Percentiles rank a stretch among this genome's conserved stretches.
Conservation (phyloP, 2,329 filamentous ascomycete genomes). For the Cryphonectria nitschkei region DNA sequence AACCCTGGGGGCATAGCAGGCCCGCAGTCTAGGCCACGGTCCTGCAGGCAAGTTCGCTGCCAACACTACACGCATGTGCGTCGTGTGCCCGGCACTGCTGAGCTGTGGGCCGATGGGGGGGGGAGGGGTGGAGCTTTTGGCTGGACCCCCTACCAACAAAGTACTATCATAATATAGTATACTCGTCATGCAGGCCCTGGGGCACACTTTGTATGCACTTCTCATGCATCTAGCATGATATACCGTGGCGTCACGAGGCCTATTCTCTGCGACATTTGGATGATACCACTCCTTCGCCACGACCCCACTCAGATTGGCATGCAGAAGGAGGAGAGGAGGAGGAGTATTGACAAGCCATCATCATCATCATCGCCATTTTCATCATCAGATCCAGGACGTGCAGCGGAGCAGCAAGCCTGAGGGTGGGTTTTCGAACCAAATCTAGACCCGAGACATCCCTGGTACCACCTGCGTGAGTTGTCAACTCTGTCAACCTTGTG, state of each 20-base stretch:
- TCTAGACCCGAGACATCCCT: neutral
- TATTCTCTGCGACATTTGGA: neutral
- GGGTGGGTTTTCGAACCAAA: neutral
- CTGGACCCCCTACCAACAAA: neutral
- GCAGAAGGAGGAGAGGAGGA: neutral
- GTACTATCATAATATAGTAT: neutral
- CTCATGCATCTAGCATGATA: neutral
- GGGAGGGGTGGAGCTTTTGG: neutral
- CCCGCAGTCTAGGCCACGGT: neutral
- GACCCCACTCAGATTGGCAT: neutral
- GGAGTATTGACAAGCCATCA: neutral
- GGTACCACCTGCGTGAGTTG: constrained; percentile 6
- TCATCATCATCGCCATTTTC: neutral
- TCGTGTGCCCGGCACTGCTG: neutral
- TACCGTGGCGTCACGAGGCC: neutral
- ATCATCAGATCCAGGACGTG: neutral
- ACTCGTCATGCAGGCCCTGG: neutral
- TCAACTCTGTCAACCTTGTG: neutral
- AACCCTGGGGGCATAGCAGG: neutral
- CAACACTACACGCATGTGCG: neutral
- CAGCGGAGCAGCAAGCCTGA: neutral
- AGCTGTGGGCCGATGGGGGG: neutral
- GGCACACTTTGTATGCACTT: neutral
- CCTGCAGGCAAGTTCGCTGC: neutral
- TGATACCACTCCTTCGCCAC: constrained; percentile 2